Conservation (phyloP, 306 rosid species). For the Gastrolobium villosum region DNA sequence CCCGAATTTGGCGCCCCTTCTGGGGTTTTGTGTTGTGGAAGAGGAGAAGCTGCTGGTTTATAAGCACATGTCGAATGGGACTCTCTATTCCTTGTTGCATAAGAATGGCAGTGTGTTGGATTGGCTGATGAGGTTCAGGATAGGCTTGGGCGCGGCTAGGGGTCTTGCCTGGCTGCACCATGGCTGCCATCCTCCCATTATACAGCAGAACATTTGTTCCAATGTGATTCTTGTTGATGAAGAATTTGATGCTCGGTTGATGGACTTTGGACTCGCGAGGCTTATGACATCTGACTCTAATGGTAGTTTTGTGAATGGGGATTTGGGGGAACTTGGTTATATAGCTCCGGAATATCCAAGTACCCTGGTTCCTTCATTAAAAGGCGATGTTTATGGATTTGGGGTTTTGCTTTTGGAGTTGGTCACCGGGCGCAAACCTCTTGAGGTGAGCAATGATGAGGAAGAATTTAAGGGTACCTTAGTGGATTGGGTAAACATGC, state of each 20-base stretch:
- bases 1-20: constrained; percentile 89
- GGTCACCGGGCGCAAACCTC: constrained; percentile 85
- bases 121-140: constrained; percentile 86
- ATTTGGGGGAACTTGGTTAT: constrained; percentile 95
- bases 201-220: constrained; percentile 89
- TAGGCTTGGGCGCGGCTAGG: constrained; percentile 88
- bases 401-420: constrained; percentile 95
- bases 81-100: constrained; percentile 79
- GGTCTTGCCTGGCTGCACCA: constrained; percentile 98
- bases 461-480: constrained; percentile 84
- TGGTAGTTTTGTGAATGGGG: constrained; percentile 84
- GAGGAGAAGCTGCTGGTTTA: constrained; percentile 92
- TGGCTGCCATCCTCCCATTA: constrained; percentile 89
- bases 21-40: constrained; percentile 88
- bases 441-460: constrained; percentile 72
- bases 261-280: constrained; percentile 94
- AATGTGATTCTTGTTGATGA: constrained; percentile 87
- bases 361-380: constrained; percentile 82
- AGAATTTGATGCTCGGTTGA: constrained; percentile 90
- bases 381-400: constrained; percentile 93
- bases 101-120: constrained; percentile 64
- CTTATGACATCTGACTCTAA: constrained; percentile 71
- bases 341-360: constrained; percentile 91
- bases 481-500: constrained; percentile 87
- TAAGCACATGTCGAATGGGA: constrained; percentile 91